A percentile compares a stretch with the other conserved stretches of the same genome.
Evolutionary conservation across 192 early-diverging fungal genomes (phyloP).

Genomic region (Dimargaris verticillata): DNA sequence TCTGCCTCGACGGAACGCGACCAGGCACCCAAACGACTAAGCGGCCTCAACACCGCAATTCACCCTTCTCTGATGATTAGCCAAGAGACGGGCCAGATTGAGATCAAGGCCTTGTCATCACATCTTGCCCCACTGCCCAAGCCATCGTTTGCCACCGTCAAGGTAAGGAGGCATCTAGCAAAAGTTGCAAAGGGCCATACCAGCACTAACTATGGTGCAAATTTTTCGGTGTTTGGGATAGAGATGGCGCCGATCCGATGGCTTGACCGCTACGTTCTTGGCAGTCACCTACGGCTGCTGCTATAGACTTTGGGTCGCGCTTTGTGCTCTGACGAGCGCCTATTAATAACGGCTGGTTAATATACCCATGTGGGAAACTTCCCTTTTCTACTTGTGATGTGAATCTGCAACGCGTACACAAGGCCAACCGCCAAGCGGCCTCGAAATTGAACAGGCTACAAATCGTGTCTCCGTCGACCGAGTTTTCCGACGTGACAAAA

Average conservation of each 20-base stretch:
- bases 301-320: background rate
- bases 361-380: background rate
- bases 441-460: background rate
- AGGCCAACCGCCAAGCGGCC: background rate
- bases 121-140: background rate
- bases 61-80: background rate
- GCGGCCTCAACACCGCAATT: background rate
- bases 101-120: background rate
- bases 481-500: slow-evolving; percentile 40
- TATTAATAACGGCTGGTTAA: background rate
- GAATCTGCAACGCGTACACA: background rate
- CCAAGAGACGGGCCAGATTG: background rate
- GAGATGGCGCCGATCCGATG: background rate
- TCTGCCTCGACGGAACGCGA: too few species aligned
- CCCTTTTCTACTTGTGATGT: background rate
- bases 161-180: background rate
- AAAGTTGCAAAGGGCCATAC: too few species aligned
- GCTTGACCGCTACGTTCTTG: background rate
- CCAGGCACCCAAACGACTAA: background rate
- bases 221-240: background rate
- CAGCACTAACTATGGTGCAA: too few species aligned
- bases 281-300: background rate
- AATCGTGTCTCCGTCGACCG: background rate
- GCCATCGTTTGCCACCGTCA: background rate
- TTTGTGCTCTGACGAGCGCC: background rate